Base-by-base conservation (phyloP, 2,329 filamentous ascomycete genomes). In the Ascochyta rabiei region DNA sequence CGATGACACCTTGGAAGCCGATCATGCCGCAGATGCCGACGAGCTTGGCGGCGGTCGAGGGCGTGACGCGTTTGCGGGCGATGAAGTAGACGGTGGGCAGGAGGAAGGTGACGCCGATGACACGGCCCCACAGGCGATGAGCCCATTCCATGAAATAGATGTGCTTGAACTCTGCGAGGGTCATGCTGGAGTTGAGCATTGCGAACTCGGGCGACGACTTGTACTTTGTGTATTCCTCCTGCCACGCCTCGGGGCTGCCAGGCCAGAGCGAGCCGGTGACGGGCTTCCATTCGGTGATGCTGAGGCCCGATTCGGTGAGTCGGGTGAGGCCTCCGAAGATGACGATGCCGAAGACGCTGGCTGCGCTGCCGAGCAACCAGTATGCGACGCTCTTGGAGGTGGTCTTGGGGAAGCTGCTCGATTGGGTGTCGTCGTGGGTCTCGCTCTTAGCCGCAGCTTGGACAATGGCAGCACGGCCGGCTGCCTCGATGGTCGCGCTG, bases 131-230 rank as follows among this genome's bases (percentile, higher is more conserved):
- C 50, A 97, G 83, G 26, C 95, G 86, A 76, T 99, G 95, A 38
- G 88, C 87, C 95, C 95, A 99, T 81, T 99, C 95, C 95, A 98
- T 98, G 76, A 89, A 99, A 83, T 98, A 99, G 64, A 99, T 99
- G 74, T 95, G 89, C 77, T 98, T 97, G 81, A 98, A 99, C 74
- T 99, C 95, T 54, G 87, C 84, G 52, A 99, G 82, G 28, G 85
- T 89, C 95, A 99, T 99, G 74, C 91, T 86, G 28, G 93, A 89
- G 79, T 99, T 99, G 65, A 99, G 83, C 59, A 92, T 84, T 71
- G 90, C 86, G 79, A 93, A 99, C 77, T 99, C 95, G 59, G 95
- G 95, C 18, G 92, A 96, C 38, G 89, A 86, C 62, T 89, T 88
- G 81, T 99, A 99, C 77, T 96, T 95, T 51, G 87, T 81, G 78